Conservation (phyloP, 1,284 basidiomycete genomes). For the Phenoliferia sp. region DNA sequence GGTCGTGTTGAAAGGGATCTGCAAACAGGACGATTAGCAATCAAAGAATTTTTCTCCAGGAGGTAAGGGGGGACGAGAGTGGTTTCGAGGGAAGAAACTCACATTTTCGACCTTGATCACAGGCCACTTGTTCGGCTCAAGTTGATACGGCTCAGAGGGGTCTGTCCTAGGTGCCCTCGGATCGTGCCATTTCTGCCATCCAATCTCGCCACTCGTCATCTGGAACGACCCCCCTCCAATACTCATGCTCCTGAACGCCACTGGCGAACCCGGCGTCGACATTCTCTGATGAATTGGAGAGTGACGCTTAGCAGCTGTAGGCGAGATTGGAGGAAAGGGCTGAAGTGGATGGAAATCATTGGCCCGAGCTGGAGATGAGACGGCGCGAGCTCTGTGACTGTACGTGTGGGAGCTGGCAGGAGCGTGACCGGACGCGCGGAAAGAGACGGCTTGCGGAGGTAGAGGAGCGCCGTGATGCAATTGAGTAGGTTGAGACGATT, state of each 20-base stretch:
- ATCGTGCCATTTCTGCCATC: background rate
- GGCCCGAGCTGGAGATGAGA: background rate
- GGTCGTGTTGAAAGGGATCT: constrained; percentile 25
- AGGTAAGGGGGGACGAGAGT: too few species aligned
- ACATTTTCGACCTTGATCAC: constrained; percentile 28
- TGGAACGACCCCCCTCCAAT: too few species aligned
- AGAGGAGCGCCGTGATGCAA: background rate
- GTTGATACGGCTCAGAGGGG: background rate
- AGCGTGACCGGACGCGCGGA: background rate
- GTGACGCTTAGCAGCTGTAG: background rate
- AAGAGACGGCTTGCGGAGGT: background rate
- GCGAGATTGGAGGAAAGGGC: background rate
- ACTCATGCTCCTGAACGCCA: background rate
- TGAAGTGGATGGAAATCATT: background rate
- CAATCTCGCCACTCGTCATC: background rate
- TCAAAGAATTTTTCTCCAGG: accelerated
- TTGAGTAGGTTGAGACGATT: background rate
- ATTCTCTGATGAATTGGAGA: too few species aligned
- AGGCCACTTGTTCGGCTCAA: constrained; percentile 6
- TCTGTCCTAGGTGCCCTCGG: background rate
- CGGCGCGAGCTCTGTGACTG: background rate
- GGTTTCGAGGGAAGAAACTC: background rate
- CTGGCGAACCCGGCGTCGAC: background rate
- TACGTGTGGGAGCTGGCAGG: background rate
- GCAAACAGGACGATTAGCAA: background rate